phyloP scores from a whole-genome alignment of 2,329 filamentous ascomycete species.

The Clonostachys sp. region DNA sequence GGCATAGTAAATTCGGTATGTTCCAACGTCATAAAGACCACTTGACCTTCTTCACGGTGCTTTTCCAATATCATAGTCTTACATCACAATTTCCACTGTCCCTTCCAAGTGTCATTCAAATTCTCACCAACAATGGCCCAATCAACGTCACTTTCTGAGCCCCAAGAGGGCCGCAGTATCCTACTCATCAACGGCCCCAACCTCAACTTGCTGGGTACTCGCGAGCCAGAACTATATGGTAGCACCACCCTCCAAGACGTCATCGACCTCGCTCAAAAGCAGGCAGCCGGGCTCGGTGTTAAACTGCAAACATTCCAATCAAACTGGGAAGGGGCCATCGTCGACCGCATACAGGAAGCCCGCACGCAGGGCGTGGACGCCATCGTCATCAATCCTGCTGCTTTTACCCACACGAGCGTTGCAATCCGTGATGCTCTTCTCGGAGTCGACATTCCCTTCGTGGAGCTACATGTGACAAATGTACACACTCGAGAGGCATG shows the following conservation, averaged over 20 bases:
- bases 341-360: slow-evolving; percentile 69
- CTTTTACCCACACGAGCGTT: slow-evolving; percentile 72
- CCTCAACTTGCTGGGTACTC: slow-evolving; percentile 72
- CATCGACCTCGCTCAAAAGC: slow-evolving; percentile 37
- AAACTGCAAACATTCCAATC: slow-evolving; percentile 63
- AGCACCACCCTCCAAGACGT: slow-evolving; percentile 63
- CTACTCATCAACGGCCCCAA: slow-evolving; percentile 80
- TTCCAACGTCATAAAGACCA: no score
- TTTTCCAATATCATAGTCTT: no score
- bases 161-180: slow-evolving; percentile 37
- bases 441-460: slow-evolving; percentile 66
- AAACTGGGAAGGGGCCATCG: slow-evolving; percentile 71
- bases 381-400: slow-evolving; percentile 73
- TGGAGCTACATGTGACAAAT: slow-evolving; percentile 76
- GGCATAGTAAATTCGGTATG: no score
- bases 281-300: slow-evolving; percentile 41
- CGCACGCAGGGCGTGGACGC: slow-evolving; percentile 52
- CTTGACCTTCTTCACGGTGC: no score
- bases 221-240: slow-evolving; percentile 72
- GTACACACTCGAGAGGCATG: slow-evolving; percentile 68
- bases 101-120: no score
- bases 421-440: slow-evolving; percentile 70
- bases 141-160: no score
- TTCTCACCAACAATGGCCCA: no score
- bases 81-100: no score